A percentile compares a stretch with the other conserved stretches of the same genome.
phyloP scores from a whole-genome alignment of 805 yeast genomes.

The Soucietia sequanensis region DNA sequence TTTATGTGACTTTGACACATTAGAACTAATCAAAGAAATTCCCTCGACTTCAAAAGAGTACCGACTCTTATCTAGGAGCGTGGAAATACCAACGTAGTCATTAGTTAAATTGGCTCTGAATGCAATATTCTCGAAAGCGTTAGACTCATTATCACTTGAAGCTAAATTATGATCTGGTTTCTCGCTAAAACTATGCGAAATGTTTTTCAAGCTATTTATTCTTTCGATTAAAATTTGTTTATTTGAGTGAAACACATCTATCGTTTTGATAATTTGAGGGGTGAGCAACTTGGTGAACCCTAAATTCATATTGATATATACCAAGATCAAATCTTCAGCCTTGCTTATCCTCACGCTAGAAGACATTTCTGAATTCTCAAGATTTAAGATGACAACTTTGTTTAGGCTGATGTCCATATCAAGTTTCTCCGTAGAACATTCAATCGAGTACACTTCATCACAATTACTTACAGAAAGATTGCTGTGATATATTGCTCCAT shows the following conservation, averaged over 20 bases:
- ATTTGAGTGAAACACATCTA: conserved; percentile 12
- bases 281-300: conserved; percentile 30
- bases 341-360: conserved; percentile 13
- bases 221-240: conserved; percentile 7
- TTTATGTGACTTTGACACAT: conserved; percentile 17
- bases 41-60: conserved; percentile 37
- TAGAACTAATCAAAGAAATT: conserved; percentile 17
- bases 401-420: conserved; percentile 15
- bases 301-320: conserved; percentile 15
- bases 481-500: conserved; percentile 16
- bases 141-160: no score
- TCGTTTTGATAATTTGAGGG: conserved; percentile 21
- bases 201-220: conserved; percentile 6
- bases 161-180: not conserved
- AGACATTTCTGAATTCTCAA: conserved; percentile 25
- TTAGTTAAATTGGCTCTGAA: conserved; percentile 23
- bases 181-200: not conserved
- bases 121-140: conserved; percentile 9
- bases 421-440: conserved; percentile 17
- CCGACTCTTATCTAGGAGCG: conserved; percentile 28
- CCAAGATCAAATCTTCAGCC: conserved; percentile 9
- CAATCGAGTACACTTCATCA: conserved; percentile 11
- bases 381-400: conserved; percentile 16
- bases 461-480: conserved; percentile 12
- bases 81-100: conserved; percentile 37